These are phyloP conservation scores for Starmera amethionina DNA, from an alignment of 805 yeast species.

Conservation along the genomic window DNA sequence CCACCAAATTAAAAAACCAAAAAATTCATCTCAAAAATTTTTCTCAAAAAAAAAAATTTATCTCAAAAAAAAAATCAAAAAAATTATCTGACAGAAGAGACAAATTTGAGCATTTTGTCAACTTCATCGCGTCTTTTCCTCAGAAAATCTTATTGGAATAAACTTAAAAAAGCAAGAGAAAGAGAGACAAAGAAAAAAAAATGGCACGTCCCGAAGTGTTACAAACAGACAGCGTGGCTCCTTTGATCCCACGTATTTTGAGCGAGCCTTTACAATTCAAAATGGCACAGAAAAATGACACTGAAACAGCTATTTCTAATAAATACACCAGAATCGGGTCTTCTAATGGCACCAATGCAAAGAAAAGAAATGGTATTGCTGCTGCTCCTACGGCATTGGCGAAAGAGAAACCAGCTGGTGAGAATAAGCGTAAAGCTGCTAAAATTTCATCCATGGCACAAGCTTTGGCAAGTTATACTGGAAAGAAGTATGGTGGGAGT, in stretches of 20 bases:
- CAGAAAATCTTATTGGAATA: too few species aligned
- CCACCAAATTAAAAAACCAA: too few species aligned
- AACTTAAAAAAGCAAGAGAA: background rate
- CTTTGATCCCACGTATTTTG: conserved; percentile 53
- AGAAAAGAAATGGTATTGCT: background rate
- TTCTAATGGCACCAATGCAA: background rate
- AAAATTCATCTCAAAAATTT: too few species aligned
- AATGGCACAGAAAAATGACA: conserved; percentile 47
- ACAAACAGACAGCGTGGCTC: conserved; percentile 28
- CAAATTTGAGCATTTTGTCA: too few species aligned
- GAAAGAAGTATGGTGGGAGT: conserved; percentile 13
- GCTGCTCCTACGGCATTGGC: background rate
- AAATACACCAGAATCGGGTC: conserved; percentile 31
- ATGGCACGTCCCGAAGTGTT: conserved; percentile 10
- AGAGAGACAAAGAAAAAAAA: background rate
- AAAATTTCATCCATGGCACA: conserved; percentile 15
- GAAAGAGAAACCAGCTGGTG: background rate
- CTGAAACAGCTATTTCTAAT: conserved; percentile 33
- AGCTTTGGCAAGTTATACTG: conserved; percentile 18
- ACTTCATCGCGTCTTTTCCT: too few species aligned
- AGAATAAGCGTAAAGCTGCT: conserved; percentile 3
- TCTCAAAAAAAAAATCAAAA: too few species aligned
- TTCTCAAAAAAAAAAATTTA: too few species aligned
- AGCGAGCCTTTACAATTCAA: conserved; percentile 55
- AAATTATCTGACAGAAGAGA: too few species aligned